These are phyloP conservation scores for Eruca vesicaria DNA, from an alignment of 441 rosid genomes.

Conservation along the genomic window DNA sequence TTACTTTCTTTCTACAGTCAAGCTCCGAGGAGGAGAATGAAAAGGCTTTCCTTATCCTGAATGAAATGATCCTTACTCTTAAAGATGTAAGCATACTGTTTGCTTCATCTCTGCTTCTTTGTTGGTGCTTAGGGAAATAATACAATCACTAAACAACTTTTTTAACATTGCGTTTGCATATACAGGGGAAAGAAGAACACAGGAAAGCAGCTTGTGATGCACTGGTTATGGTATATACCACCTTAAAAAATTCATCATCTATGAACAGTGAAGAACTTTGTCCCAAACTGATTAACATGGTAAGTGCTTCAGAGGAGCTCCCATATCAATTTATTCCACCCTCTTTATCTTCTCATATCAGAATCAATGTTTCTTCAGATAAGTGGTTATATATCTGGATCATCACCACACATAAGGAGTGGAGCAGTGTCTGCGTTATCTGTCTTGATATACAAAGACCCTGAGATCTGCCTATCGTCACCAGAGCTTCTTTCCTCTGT, in stretches of 20 bases:
- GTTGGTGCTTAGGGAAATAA: constrained; percentile 9
- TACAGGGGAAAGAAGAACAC: constrained; percentile 75
- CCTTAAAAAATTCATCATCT: constrained; percentile 46
- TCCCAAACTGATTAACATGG: constrained; percentile 77
- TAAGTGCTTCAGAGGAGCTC: constrained; percentile 32
- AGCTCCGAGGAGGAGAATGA: constrained; percentile 63
- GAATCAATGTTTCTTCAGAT: constrained; percentile 50
- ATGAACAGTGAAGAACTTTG: constrained; percentile 42
- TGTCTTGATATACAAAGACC: constrained; percentile 60
- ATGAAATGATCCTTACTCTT: constrained; percentile 80
- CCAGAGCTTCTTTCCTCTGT: constrained; percentile 75
- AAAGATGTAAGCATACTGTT: constrained; percentile 70
- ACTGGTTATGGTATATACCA: constrained; percentile 54
- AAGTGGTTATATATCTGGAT: constrained; percentile 83
- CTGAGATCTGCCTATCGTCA: constrained; percentile 56
- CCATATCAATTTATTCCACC: not conserved
- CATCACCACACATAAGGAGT: constrained; percentile 91
- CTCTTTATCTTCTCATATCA: not conserved
- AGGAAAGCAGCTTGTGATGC: constrained; percentile 83
- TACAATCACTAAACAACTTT: not conserved
- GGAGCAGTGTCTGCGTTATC: constrained; percentile 96
- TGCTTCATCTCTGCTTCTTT: not conserved
- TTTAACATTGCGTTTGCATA: constrained; percentile 5
- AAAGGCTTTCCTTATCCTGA: constrained; percentile 82
- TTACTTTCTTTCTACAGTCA: constrained; percentile 45